Evolutionary conservation across 805 yeast genomes (phyloP).

Genomic region (Candida montana): DNA sequence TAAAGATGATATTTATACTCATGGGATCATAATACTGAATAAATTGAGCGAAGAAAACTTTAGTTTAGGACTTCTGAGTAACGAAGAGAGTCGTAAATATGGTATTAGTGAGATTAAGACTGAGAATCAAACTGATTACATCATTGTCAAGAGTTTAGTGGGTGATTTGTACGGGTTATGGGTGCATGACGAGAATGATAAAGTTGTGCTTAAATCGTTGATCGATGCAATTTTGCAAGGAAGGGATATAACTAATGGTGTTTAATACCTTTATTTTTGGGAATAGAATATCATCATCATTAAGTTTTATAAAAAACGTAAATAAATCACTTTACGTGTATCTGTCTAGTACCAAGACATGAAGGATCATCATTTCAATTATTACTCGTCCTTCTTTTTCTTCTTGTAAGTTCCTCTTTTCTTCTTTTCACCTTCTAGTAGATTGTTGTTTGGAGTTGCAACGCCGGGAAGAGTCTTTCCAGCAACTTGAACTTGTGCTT

Average conservation of each 20-base stretch:
- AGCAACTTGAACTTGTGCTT: constrained; percentile 18
- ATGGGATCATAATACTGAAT: constrained; percentile 67
- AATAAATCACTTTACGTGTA: no score
- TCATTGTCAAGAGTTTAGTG: constrained; percentile 60
- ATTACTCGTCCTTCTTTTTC: constrained; percentile 18
- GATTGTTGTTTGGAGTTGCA: constrained; percentile 10
- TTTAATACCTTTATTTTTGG: no score
- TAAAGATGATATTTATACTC: constrained; percentile 40
- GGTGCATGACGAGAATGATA: constrained; percentile 66
- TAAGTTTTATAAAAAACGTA: no score
- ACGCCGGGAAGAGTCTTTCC: constrained; percentile 26
- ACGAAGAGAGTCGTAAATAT: constrained; percentile 36
- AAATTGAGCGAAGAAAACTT: constrained; percentile 66
- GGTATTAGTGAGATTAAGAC: constrained; percentile 49
- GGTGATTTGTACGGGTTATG: constrained; percentile 76
- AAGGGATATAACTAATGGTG: not conserved
- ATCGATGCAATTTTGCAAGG: constrained; percentile 24
- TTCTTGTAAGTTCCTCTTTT: constrained; percentile 26
- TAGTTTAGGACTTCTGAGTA: constrained; percentile 62
- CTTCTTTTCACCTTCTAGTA: constrained; percentile 14
- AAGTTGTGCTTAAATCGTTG: constrained; percentile 51
- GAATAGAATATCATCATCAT: no score
- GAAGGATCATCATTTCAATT: no score
- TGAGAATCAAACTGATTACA: constrained; percentile 63
- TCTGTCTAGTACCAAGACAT: no score